Conservation (phyloP, 371 early-diverging fungal genomes). For the Funneliformis caledonium region DNA sequence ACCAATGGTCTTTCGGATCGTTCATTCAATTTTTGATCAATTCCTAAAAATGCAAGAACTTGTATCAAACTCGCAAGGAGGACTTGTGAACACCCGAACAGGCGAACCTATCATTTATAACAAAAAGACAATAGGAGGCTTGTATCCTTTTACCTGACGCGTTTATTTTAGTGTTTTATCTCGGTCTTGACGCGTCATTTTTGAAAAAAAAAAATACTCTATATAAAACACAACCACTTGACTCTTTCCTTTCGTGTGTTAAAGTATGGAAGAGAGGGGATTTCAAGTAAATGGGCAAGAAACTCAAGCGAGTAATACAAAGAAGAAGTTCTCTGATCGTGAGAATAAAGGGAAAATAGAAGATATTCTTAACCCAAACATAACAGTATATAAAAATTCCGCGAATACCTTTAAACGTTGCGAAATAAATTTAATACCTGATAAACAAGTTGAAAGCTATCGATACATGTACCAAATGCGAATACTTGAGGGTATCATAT, state of each 20-base stretch:
- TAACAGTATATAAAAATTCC: background rate
- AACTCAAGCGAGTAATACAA: background rate
- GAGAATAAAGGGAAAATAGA: background rate
- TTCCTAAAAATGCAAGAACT: background rate
- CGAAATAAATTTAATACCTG: conserved; percentile 51
- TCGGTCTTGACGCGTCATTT: background rate
- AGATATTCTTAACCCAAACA: background rate
- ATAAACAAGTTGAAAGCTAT: conserved; percentile 63
- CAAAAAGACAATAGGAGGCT: background rate
- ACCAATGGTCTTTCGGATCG: background rate
- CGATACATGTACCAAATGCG: conserved; percentile 91
- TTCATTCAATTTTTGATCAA: no score
- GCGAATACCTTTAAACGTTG: conserved; percentile 30
- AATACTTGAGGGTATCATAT: conserved; percentile 62
- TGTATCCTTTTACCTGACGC: background rate
- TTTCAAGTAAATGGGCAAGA: background rate
- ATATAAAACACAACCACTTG: background rate
- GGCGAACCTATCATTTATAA: background rate
- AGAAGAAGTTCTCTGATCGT: background rate
- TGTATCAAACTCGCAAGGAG: background rate
- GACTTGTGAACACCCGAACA: background rate
- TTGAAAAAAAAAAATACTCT: background rate
- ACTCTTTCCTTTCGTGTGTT: background rate
- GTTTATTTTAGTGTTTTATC: no score
- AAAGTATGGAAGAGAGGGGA: background rate